Evolutionary conservation across 2,329 filamentous ascomycete species (phyloP), one percentile per base, ranked within the genome.

Genomic region (Alternaria sp.): DNA sequence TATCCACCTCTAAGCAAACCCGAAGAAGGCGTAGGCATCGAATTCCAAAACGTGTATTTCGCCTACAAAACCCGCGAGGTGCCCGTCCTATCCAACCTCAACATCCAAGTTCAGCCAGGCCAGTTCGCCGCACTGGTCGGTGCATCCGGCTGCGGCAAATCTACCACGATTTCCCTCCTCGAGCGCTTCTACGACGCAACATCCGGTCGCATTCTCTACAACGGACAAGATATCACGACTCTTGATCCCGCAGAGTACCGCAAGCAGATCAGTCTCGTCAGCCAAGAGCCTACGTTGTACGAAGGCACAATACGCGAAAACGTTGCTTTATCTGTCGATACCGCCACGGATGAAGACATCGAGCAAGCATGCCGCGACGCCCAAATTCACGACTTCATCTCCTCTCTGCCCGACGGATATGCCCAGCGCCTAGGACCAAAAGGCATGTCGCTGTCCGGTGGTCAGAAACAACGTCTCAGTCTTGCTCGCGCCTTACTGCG

Each of bases 1-100:
- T 73, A 71, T 53, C 36, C 65, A 3, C 43, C 67, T n/a, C 23
- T 73, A 10, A 21, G 23, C 30, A 44, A 63, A 12, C 45, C 65
- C 8, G 26, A 64, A 10, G 52, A 61, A 15, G 71, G 75, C 19
- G 69, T 74, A 8, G 62, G 73, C 11, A 87, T 99, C 66, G 94
- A 98, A 76, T 97, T 99, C 85, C 89, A 91, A 15, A 91, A 97
- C 68, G 94, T 98, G 4, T 92, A 96, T 80, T 98, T 97, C 86
- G 87, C 93, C 49, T 99, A 98, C 77, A 93, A 94, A 0, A 96
- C 93, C 0, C 89, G 95, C 2, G 91, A 93, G 0, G 92, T 96
- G 67, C 93, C 93, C 12, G 80, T 81, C 8, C 74, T 83, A 9
- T 78, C 76, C 28, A 79, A 83, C 62, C 82, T 88, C 58, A 87